Percentiles rank a stretch among this genome's conserved stretches.
phyloP scores from a whole-genome alignment of 73 alveolate genomes.

The Paramecium sonneborni region DNA sequence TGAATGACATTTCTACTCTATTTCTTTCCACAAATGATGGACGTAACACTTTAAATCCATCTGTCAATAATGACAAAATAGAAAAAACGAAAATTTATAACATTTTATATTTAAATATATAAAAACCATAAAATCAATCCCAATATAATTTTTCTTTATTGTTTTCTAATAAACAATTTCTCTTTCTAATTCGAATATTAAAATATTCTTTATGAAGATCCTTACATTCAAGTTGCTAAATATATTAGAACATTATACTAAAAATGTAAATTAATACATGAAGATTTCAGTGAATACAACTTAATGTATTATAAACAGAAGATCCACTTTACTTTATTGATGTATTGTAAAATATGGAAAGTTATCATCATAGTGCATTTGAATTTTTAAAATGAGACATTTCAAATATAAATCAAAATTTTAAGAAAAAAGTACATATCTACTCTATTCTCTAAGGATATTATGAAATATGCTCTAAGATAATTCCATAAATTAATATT shows the following conservation, averaged over 20 bases:
- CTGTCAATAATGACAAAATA: background rate
- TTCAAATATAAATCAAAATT: slow-evolving; percentile 92
- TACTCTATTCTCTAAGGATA: slow-evolving; percentile 34
- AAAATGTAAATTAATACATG: slow-evolving; percentile 98
- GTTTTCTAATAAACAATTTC: no score
- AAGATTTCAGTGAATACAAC: slow-evolving; percentile 99
- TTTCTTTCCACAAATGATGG: slow-evolving; percentile 30
- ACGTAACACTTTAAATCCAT: background rate
- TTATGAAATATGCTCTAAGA: slow-evolving; percentile 84
- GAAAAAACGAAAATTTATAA: slow-evolving; percentile 23
- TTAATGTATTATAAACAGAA: slow-evolving; percentile 86
- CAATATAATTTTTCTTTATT: no score
- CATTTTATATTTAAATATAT: background rate
- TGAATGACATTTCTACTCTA: slow-evolving; percentile 10
- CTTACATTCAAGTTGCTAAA: slow-evolving; percentile 60
- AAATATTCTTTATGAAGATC: slow-evolving; percentile 72
- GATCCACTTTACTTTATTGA: slow-evolving; percentile 97
- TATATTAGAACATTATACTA: slow-evolving; percentile 89
- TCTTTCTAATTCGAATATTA: no score
- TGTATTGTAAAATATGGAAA: slow-evolving; percentile 99
- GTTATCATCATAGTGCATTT: slow-evolving; percentile 99
- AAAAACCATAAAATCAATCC: no score
- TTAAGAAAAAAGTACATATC: slow-evolving; percentile 73
- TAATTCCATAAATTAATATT: slow-evolving; percentile 86
- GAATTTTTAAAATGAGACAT: slow-evolving; percentile 99